These are phyloP conservation scores for Pseudogymnoascus sp. DNA, from an alignment of 2,329 filamentous ascomycete species.

Conservation along the genomic window DNA sequence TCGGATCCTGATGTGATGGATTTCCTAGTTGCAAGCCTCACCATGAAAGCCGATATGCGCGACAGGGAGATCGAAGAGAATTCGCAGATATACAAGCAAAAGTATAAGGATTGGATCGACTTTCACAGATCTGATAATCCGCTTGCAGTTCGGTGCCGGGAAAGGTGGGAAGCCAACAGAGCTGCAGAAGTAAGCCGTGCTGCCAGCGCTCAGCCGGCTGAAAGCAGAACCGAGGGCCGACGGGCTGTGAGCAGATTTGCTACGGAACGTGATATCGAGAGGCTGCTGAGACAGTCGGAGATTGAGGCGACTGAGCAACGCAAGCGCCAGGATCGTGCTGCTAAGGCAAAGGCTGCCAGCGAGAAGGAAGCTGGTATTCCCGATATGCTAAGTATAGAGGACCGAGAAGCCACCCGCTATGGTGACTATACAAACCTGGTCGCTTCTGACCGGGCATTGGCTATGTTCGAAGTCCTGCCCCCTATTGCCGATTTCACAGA, in stretches of 20 bases:
- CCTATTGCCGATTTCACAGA: slow-evolving; percentile 68
- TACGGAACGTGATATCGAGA: slow-evolving; percentile 66
- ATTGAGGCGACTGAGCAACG: slow-evolving; percentile 62
- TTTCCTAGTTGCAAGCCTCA: neutral
- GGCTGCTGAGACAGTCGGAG: slow-evolving; percentile 64
- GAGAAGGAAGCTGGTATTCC: slow-evolving; percentile 73
- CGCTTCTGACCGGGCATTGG: slow-evolving; percentile 58
- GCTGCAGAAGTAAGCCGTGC: slow-evolving; percentile 23
- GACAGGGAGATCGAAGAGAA: slow-evolving; percentile 23
- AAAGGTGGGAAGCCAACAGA: slow-evolving; percentile 23
- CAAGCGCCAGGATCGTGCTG: slow-evolving; percentile 57
- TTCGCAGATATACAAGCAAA: slow-evolving; percentile 21
- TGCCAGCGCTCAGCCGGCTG: slow-evolving; percentile 17
- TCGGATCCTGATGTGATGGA: slow-evolving; percentile 15
- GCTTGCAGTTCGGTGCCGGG: slow-evolving; percentile 23
- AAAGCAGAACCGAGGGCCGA: slow-evolving; percentile 44
- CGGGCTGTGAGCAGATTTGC: slow-evolving; percentile 50
- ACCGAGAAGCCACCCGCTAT: slow-evolving; percentile 52
- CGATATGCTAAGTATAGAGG: slow-evolving; percentile 58
- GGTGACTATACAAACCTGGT: slow-evolving; percentile 60
- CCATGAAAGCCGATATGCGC: slow-evolving; percentile 10
- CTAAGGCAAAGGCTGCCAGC: slow-evolving; percentile 63
- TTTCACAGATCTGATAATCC: slow-evolving; percentile 22
- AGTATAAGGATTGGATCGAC: slow-evolving; percentile 22
- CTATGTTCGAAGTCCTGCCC: slow-evolving; percentile 64